Conservation (phyloP, 148 eudicot genomes). For the Rhododendron vialii region DNA sequence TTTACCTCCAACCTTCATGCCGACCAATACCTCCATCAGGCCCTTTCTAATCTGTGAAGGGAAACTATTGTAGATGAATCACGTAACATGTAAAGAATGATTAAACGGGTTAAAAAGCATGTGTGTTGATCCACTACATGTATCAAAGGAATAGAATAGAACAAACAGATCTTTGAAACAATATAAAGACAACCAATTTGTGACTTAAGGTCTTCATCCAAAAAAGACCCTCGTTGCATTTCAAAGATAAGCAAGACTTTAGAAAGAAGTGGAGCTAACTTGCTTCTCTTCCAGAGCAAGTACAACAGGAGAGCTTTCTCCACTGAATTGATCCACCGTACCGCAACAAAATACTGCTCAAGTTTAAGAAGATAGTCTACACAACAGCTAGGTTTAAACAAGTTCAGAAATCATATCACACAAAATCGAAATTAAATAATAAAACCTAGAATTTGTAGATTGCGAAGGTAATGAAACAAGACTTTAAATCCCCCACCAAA, state of each 20-base stretch:
- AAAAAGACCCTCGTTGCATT: not conserved
- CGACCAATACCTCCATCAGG: constrained; percentile 75
- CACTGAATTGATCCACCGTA: constrained; percentile 88
- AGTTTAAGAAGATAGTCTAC: not conserved
- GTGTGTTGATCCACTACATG: not conserved
- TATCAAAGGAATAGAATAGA: not conserved
- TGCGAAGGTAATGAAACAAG: too few species aligned
- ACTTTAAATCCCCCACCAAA: too few species aligned
- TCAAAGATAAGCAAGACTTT: not conserved
- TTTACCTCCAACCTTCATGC: constrained; percentile 95
- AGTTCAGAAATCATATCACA: too few species aligned
- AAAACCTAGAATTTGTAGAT: too few species aligned
- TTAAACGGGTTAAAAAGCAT: not conserved
- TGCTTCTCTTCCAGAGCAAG: constrained; percentile 71
- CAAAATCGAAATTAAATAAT: too few species aligned
- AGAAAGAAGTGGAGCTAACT: constrained; percentile 33
- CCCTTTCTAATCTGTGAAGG: constrained; percentile 75
- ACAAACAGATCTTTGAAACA: not conserved
- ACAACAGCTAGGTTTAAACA: not conserved
- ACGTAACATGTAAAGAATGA: not conserved
- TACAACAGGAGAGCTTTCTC: constrained; percentile 78
- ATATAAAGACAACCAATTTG: not conserved
- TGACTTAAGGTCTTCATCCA: not conserved
- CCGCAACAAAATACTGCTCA: constrained; percentile 28
- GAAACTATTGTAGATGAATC: constrained; percentile 10